These are phyloP conservation scores for Tilletia indica DNA, from an alignment of 1,284 basidiomycete genomes.

Conservation along the genomic window DNA sequence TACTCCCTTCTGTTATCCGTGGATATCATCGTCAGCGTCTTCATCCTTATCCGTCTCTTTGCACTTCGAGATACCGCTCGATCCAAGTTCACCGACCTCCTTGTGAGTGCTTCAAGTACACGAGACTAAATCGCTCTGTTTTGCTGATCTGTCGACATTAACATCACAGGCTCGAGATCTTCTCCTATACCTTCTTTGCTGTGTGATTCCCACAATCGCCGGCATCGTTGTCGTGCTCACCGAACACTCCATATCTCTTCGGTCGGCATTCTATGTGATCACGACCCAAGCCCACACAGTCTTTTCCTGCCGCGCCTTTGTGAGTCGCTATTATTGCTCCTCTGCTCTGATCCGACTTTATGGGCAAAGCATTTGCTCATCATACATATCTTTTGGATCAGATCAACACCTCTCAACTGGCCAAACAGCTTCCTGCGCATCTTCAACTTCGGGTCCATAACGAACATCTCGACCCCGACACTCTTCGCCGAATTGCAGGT, in stretches of 20 bases:
- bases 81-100: background rate
- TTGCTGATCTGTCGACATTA: background rate
- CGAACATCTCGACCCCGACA: background rate
- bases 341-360: background rate
- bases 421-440: background rate
- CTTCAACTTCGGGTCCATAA: slow-evolving; percentile 3
- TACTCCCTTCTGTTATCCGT: slow-evolving; percentile 1
- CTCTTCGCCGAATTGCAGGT: slow-evolving; percentile 2
- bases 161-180: slow-evolving; percentile 6
- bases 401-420: background rate
- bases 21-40: background rate
- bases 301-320: slow-evolving; percentile 11
- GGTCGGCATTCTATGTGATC: background rate
- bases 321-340: background rate
- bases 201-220: background rate
- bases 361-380: background rate
- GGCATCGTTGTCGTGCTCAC: slow-evolving; percentile 2
- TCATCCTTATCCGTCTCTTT: background rate
- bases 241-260: background rate
- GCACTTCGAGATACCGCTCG: background rate
- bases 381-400: background rate
- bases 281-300: slow-evolving; percentile 1
- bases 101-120: background rate
- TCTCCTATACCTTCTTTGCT: background rate
- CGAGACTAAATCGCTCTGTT: background rate